Evolutionary conservation across 2,329 filamentous ascomycete species (phyloP), one percentile per base, ranked within the genome.

Genomic region (Sarocladiaceae sp.): DNA sequence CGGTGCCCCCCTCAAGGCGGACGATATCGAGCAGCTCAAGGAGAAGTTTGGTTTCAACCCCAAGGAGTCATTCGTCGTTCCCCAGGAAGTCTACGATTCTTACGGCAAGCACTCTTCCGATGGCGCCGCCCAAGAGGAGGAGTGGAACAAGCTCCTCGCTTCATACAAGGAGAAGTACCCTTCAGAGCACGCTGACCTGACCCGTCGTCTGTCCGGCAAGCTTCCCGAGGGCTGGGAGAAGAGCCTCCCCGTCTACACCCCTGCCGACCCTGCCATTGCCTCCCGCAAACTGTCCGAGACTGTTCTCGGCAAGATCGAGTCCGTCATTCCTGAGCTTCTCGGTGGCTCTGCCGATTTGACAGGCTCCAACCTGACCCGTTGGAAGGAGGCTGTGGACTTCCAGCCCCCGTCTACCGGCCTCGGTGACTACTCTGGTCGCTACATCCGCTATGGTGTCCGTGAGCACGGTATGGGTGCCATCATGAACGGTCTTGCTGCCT

Each of bases 141-240:
- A 96, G 79, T 99, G 94, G 94, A 95, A 96, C 77, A 79, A 90
- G 76, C 82, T 97, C 55, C 83, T 97, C 64, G 80, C 88, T 74
- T 91, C 92, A 77, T 99, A 99, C 76, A 77, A 75, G 62, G 71
- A 84, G 69, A 80, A 90, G 73, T 84, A 88, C 84, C 84, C 87
- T 70, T 75, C 83, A 13, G 87, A 96, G 74, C 82, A 86, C 70
- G 84, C 80, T 54, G 93, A 99, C 68, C 83, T 99, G 57, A 69
- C 75, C 68, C 90, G 94, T 64, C 89, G 93, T 72, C 78, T 91
- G 60, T 80, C 79, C 59, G 85, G 88, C 61, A 86, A 93, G 55
- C 90, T 99, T 40, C 92, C 94, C 58, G 87, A 96, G 71, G 93
- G 92, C 65, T 99, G 94, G 94, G 88, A 97, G 80, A 96, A 94